Evolutionary conservation across 805 yeast genomes (phyloP), one percentile per base, ranked within the genome.

Genomic region (Saturnispora zaruensis): DNA sequence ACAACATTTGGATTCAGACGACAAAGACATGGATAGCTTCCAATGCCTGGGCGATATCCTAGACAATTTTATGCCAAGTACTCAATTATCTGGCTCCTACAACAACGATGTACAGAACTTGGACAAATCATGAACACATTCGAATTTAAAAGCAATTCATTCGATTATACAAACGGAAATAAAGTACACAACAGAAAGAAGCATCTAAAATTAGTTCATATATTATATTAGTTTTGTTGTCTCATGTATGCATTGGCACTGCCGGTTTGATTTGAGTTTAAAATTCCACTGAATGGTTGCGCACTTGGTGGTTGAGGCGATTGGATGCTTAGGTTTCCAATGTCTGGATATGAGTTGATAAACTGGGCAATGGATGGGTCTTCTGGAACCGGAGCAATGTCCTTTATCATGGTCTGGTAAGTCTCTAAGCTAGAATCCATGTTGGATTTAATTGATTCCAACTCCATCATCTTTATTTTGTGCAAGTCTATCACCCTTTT

Each of bases 401-500:
- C 55, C n/a, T 52, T 45, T 14, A 59, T 73, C 46, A 88, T 66
- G 43, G 77, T 76, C 59, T 86, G 87, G 64, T 88, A 93, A 8
- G 76, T 67, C 40, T 76, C 72, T 47, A 85, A 78, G 16, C 96
- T 93, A 44, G 73, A 72, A 50, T 78, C 78, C 50, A 91, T 74
- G 54, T 86, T 84, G 53, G 77, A 76, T 59, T 87, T 84, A 57
- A 91, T 71, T 20, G 78, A 78, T 53, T 81, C 70, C 52, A 91
- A 69, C 54, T 91, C 97, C 57, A 89, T 86, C 61, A 84, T 80
- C 59, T 87, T 78, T 42, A 78, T 75, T 34, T 87, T 76, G 64
- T 87, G 85, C 64, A 86, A 79, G 51, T 87, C 96, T 54, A 93
- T 79, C 58, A 82, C 68, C 59, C 78, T 78, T 14, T 87, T 87